These are phyloP conservation scores for Hapsidospora chrysogenum DNA, from an alignment of 495 filamentous ascomycete species.

Conservation along the genomic window DNA sequence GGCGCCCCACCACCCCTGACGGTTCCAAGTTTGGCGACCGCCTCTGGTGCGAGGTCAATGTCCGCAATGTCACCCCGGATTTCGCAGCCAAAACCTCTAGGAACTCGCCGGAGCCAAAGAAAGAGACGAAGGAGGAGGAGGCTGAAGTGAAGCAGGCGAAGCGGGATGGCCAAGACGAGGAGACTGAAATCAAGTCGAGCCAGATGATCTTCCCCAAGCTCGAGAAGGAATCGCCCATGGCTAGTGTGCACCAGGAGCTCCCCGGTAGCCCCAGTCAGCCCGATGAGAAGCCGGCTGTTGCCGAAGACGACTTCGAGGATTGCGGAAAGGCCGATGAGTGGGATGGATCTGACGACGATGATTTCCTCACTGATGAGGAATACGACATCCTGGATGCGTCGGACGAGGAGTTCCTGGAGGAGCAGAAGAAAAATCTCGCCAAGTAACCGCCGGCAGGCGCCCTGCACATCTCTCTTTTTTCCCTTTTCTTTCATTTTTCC, in stretches of 20 bases:
- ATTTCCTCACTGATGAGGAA: conserved; percentile 90
- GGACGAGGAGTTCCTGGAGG: conserved; percentile 64
- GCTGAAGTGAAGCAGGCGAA: conserved; percentile 7
- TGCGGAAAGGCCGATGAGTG: conserved; percentile 38
- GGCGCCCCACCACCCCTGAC: conserved; percentile 75
- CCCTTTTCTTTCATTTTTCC: background rate
- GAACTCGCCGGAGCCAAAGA: conserved; percentile 8
- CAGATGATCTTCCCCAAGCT: conserved; percentile 96
- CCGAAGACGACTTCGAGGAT: conserved; percentile 54
- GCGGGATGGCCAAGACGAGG: conserved; percentile 2
- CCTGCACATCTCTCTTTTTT: background rate
- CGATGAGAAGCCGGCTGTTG: conserved; percentile 8
- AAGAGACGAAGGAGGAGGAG: conserved; percentile 7
- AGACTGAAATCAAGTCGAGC: conserved; percentile 22
- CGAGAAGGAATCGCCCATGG: conserved; percentile 78
- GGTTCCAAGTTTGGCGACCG: conserved; percentile 78
- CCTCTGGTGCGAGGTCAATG: conserved; percentile 85
- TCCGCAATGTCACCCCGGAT: conserved; percentile 20
- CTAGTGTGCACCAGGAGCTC: conserved; percentile 53
- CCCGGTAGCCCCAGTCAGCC: conserved; percentile 9
- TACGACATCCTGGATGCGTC: conserved; percentile 93
- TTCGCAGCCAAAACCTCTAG: background rate
- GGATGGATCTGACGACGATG: conserved; percentile 38
- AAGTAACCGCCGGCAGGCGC: conserved; percentile 11
- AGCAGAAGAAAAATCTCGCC: conserved; percentile 16